Evolutionary conservation across 768 basidiomycete genomes (phyloP), one percentile per base, ranked within the genome.

Genomic region (Hygrophoropsis aurantiaca): DNA sequence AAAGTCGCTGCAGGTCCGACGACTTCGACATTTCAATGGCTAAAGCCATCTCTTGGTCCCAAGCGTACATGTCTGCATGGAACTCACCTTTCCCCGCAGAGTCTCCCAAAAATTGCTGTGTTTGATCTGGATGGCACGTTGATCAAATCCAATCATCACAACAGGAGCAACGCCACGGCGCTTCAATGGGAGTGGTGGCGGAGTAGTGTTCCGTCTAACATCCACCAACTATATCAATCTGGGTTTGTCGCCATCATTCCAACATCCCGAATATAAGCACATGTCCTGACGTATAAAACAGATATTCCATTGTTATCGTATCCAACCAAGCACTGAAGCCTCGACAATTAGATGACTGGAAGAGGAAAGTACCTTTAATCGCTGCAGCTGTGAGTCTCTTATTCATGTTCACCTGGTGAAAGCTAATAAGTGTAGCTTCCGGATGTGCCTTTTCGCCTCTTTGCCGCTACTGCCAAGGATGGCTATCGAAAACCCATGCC

Each of bases 41-140:
- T 66, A 50, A 68, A 68, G 38, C 58, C 70, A 13, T 50, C 66
- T 15, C 57, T 70, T 35, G 70, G 70, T 0, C 56, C 60, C n/a
- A 62, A 66, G 37, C 59, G 62, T 18, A 64, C 68, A 4, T 72
- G 70, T 55, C 47, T 71, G 11, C 58, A 71, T 35, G 69, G 63
- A n/a, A 43, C 59, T 20, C 57, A 68, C 43, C 58, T 71, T 34
- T 47, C 47, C 35, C 64, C 69, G 0, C 43, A 65, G 11, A 66
- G 71, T 7, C 67, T 65, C 1, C 27, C 72, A n/a, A 86, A 84
- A 53, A 78, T 92, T 25, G 87, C 89, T 9, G 78, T 83, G 11
- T 88, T 94, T 52, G 94, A 97, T 62, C 70, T 97, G 19, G 94
- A 97, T 60, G 91, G 89, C 3, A 94, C 91, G 0, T 56, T 94